phyloP scores from a whole-genome alignment of 345 rosid species.

The Lagerstroemia speciosa region DNA sequence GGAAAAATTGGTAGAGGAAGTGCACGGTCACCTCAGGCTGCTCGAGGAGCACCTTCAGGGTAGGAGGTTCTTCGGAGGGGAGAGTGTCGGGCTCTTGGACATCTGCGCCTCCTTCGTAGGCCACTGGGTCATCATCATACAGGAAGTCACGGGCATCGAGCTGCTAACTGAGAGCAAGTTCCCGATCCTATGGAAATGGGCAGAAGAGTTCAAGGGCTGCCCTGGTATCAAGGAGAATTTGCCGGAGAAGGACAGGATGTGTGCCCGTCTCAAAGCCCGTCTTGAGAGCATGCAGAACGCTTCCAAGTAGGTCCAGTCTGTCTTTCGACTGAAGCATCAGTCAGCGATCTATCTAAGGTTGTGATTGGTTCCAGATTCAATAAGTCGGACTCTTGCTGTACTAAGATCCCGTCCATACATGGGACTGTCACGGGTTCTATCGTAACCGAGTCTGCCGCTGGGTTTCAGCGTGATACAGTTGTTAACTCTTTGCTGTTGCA shows the following conservation, averaged over 20 bases:
- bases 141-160: constrained; percentile 33
- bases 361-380: no score
- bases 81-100: constrained; percentile 48
- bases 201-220: constrained; percentile 19
- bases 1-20: constrained; percentile 32
- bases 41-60: constrained; percentile 46
- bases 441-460: no score
- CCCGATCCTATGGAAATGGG: constrained; percentile 34
- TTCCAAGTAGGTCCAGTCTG: neutral
- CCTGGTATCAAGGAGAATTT: constrained; percentile 26
- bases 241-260: constrained; percentile 31
- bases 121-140: constrained; percentile 27
- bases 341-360: neutral
- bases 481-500: no score
- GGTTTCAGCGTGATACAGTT: no score
- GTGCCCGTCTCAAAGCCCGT: constrained; percentile 15
- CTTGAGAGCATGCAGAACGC: neutral
- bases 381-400: no score
- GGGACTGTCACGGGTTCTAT: no score
- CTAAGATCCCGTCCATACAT: no score
- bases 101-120: constrained; percentile 34
- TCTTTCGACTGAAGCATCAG: neutral
- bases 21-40: constrained; percentile 20
- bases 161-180: constrained; percentile 38
- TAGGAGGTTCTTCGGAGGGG: constrained; percentile 55